Conservation (phyloP, 345 rosid genomes). For the Aethionema arabicum region DNA sequence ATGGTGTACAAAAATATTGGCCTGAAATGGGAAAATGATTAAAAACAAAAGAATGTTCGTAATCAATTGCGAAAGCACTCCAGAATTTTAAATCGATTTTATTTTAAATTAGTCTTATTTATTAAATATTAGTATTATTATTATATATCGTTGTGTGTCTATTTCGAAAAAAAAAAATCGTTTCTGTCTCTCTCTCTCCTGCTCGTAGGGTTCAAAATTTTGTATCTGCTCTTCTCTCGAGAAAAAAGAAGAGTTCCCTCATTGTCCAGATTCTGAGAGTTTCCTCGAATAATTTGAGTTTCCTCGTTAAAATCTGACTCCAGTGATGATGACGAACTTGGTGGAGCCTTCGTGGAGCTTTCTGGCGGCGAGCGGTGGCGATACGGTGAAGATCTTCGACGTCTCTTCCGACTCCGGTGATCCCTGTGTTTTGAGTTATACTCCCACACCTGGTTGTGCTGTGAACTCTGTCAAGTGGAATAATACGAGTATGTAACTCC, state of each 20-base stretch:
- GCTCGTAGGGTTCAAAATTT: constrained; percentile 34
- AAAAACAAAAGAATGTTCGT: too few relatives aligned
- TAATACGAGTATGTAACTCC: constrained; percentile 66
- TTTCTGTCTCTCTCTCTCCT: constrained; percentile 11
- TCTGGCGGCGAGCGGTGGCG: constrained; percentile 82
- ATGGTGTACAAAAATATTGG: too few relatives aligned
- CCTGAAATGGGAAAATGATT: too few relatives aligned
- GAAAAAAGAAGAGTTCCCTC: constrained; percentile 26
- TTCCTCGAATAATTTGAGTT: background rate
- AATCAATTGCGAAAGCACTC: constrained; percentile 11
- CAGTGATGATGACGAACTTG: constrained; percentile 45
- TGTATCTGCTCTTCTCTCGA: background rate
- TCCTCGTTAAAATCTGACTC: background rate
- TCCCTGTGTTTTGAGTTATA: constrained; percentile 74
- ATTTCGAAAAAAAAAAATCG: too few relatives aligned
- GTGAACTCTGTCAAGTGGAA: constrained; percentile 96
- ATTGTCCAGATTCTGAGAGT: constrained; percentile 32
- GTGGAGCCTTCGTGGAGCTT: constrained; percentile 66
- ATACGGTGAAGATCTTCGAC: constrained; percentile 86
- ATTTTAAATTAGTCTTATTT: too few relatives aligned
- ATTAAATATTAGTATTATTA: too few relatives aligned
- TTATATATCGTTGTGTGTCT: too few relatives aligned
- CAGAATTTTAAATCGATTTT: background rate
- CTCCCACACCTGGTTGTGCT: constrained; percentile 64
- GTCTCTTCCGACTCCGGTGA: constrained; percentile 68